Conservation (phyloP, 2,329 filamentous ascomycete species). For the Colletotrichum camelliae region DNA sequence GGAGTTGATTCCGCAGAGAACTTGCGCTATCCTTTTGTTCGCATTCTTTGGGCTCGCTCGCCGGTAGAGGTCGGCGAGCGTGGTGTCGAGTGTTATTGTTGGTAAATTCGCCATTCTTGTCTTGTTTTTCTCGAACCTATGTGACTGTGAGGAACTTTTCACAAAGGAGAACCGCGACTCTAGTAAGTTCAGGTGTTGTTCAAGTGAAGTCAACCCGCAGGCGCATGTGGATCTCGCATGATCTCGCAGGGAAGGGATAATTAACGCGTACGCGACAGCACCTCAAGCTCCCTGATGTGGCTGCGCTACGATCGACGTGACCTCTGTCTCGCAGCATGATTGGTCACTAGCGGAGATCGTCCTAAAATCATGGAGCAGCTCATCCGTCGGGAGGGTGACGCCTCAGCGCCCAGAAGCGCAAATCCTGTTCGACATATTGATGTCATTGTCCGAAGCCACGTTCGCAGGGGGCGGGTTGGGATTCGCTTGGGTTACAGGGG, state of each 20-base stretch:
- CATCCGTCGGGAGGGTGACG: background rate
- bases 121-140: background rate
- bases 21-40: constrained; percentile 32
- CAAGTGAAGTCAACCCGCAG: background rate
- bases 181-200: background rate
- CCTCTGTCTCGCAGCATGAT: background rate
- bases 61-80: constrained; percentile 38
- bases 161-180: background rate
- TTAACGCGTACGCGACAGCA: background rate
- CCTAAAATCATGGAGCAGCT: background rate
- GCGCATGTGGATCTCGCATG: background rate
- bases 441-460: constrained; percentile 13
- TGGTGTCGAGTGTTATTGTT: constrained; percentile 36
- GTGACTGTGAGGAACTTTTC: background rate
- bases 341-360: background rate
- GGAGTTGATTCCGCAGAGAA: constrained; percentile 33
- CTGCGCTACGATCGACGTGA: background rate
- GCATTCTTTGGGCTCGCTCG: constrained; percentile 26
- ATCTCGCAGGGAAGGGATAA: background rate
- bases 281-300: background rate
- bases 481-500: background rate
- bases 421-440: background rate
- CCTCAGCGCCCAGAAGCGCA: background rate
- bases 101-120: constrained; percentile 27
- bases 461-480: background rate